These are phyloP conservation scores for Hypoxylon lienhwacheense DNA, from an alignment of 495 filamentous ascomycete genomes.

Conservation along the genomic window DNA sequence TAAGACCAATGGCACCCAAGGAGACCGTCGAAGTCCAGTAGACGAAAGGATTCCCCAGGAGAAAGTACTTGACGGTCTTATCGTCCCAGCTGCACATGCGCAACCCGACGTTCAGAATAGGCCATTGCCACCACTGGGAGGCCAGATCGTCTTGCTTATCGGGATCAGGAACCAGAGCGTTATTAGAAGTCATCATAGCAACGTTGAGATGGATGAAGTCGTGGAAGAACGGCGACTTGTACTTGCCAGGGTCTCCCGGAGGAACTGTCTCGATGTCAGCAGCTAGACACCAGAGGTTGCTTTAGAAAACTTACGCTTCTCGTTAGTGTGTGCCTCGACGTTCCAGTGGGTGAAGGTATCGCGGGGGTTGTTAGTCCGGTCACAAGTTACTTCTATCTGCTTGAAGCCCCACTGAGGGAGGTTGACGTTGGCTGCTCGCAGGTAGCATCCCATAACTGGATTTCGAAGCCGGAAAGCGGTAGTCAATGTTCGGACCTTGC, in stretches of 20 bases:
- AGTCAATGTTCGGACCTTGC: constrained; percentile 86
- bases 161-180: constrained; percentile 94
- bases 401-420: constrained; percentile 99
- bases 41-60: constrained; percentile 92
- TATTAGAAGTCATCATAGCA: constrained; percentile 99
- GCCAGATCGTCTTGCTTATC: constrained; percentile 99
- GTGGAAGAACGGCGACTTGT: constrained; percentile 93
- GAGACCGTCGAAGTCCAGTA: constrained; percentile 91
- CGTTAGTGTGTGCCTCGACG: constrained; percentile 91
- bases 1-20: constrained; percentile 67
- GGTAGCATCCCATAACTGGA: constrained; percentile 81
- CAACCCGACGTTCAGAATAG: constrained; percentile 88
- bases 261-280: constrained; percentile 65
- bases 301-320: constrained; percentile 70
- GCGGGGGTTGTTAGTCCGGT: constrained; percentile 86
- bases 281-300: not conserved
- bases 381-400: constrained; percentile 96
- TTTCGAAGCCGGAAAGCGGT: constrained; percentile 91
- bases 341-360: constrained; percentile 99
- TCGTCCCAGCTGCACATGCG: constrained; percentile 99
- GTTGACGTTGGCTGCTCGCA: constrained; percentile 94
- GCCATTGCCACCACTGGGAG: constrained; percentile 98
- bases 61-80: constrained; percentile 93
- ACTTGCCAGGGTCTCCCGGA: constrained; percentile 84
- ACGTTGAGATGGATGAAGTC: constrained; percentile 98